Evolutionary conservation across 164 flowering plant species (phyloP).

Genomic region (Akebia trifoliata): DNA sequence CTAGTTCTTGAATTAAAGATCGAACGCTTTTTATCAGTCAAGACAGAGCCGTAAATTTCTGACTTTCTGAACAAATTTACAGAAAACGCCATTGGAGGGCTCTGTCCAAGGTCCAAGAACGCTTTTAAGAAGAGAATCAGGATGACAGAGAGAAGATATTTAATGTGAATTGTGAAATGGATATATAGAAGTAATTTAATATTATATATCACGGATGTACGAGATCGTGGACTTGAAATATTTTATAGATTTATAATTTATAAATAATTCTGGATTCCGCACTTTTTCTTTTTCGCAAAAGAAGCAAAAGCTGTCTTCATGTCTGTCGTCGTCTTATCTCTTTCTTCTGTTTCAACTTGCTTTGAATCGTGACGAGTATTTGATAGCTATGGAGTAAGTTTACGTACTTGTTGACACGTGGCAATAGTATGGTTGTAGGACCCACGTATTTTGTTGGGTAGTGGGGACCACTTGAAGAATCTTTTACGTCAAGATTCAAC

Average conservation of each 20-base stretch:
- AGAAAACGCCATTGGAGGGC: constrained; percentile 12
- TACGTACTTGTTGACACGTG: too few species aligned
- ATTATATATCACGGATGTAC: not conserved
- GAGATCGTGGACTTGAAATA: constrained; percentile 15
- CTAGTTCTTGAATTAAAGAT: constrained; percentile 10
- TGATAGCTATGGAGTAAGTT: not conserved
- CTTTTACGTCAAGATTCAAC: too few species aligned
- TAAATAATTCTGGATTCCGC: constrained; percentile 2
- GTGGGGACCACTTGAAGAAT: too few species aligned
- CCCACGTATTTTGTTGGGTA: too few species aligned
- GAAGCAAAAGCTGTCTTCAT: not conserved
- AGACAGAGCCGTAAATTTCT: constrained; percentile 12
- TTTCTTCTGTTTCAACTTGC: not conserved
- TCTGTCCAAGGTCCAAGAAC: too few species aligned
- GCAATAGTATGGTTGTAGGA: not conserved
- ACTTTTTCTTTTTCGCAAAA: not conserved
- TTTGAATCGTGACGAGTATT: not conserved
- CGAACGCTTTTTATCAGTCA: constrained; percentile 6
- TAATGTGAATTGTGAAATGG: constrained; percentile 6
- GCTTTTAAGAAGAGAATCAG: too few species aligned
- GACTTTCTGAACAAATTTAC: constrained; percentile 4
- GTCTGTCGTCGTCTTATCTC: too few species aligned
- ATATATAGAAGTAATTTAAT: constrained; percentile 11
- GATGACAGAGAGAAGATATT: constrained; percentile 3
- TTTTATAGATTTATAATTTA: not conserved